phyloP scores from a whole-genome alignment of 306 rosid genomes.

The Crataegus laevigata region DNA sequence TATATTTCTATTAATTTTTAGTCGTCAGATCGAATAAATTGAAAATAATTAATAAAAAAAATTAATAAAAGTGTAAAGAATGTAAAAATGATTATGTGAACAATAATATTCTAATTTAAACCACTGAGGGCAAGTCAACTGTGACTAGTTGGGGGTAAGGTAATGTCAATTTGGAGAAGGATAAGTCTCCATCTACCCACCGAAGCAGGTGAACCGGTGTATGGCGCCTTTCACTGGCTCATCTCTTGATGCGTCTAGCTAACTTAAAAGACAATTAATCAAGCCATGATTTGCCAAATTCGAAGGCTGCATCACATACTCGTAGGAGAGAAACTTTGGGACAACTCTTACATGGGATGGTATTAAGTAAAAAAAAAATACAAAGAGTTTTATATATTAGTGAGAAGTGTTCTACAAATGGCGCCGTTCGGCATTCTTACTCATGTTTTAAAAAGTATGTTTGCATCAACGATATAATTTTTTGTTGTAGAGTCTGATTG shows the following conservation, averaged over 20 bases:
- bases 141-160: not conserved
- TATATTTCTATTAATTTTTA: too few relatives aligned
- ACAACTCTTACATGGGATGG: not conserved
- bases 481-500: not conserved
- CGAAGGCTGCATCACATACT: not conserved
- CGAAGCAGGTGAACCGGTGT: not conserved
- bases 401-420: not conserved
- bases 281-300: not conserved
- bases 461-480: too few relatives aligned
- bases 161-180: not conserved
- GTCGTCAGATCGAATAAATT: too few relatives aligned
- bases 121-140: not conserved
- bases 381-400: not conserved
- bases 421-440: not conserved
- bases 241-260: not conserved
- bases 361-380: not conserved
- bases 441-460: too few relatives aligned
- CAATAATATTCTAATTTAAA: too few relatives aligned
- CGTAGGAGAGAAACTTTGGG: not conserved
- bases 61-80: too few relatives aligned
- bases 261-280: not conserved
- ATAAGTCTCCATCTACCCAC: not conserved
- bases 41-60: too few relatives aligned
- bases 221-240: conserved; percentile 1
- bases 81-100: too few relatives aligned